These are phyloP conservation scores for Emergomyces africanus DNA, from an alignment of 2,329 filamentous ascomycete genomes.

Conservation along the genomic window DNA sequence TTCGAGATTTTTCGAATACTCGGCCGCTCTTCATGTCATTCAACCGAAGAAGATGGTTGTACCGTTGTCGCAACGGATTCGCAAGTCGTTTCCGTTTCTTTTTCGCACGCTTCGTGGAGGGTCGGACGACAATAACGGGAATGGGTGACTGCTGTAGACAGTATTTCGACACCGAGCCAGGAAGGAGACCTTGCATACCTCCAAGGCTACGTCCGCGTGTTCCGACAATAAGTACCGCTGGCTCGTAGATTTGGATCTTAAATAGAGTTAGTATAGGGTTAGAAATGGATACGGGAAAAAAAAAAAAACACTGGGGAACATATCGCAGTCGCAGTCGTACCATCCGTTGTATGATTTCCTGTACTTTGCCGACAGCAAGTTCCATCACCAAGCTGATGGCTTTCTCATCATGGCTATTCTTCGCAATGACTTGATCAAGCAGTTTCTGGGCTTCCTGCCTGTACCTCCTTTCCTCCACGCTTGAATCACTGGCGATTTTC, in stretches of 20 bases:
- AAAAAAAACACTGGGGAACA: background rate
- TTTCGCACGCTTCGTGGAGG: slow-evolving; percentile 74
- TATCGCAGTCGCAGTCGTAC: slow-evolving; percentile 37
- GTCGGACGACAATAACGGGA: slow-evolving; percentile 82
- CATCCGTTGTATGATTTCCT: slow-evolving; percentile 81
- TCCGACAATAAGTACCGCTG: slow-evolving; percentile 80
- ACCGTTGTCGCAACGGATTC: slow-evolving; percentile 63
- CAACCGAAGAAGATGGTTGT: slow-evolving; percentile 62
- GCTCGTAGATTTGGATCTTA: slow-evolving; percentile 83
- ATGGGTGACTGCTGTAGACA: slow-evolving; percentile 88
- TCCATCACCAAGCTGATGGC: slow-evolving; percentile 78
- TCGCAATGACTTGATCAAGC: slow-evolving; percentile 62
- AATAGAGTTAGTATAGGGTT: slow-evolving; percentile 6
- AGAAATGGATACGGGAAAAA: background rate
- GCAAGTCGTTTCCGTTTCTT: slow-evolving; percentile 76
- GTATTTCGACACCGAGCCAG: slow-evolving; percentile 87
- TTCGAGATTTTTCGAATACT: slow-evolving; percentile 39
- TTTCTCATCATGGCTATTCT: slow-evolving; percentile 64
- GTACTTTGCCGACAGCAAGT: slow-evolving; percentile 77
- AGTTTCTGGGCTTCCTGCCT: slow-evolving; percentile 61
- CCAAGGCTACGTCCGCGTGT: slow-evolving; percentile 74
- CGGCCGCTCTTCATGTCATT: slow-evolving; percentile 40
- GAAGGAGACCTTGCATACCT: slow-evolving; percentile 73
- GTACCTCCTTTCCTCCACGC: slow-evolving; percentile 56
- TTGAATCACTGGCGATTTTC: slow-evolving; percentile 49